These are phyloP conservation scores for Vigna mungo DNA, from an alignment of 306 rosid species.

Conservation along the genomic window DNA sequence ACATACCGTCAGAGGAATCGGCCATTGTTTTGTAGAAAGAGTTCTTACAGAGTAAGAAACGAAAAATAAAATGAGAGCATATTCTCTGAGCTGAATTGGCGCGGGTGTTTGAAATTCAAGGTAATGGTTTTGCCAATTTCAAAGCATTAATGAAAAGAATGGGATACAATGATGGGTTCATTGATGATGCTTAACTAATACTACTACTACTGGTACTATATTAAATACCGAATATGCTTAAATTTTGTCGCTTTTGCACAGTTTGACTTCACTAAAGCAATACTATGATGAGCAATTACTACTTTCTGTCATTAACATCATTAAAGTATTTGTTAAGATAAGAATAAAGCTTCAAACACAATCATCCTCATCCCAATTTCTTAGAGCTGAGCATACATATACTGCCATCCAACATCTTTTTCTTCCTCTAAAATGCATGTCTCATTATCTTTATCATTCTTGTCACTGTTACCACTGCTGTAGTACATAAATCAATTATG, in stretches of 20 bases:
- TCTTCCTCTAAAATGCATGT: conserved; percentile 38
- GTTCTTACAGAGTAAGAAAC: not conserved
- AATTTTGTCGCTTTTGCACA: conserved; percentile 54
- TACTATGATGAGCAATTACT: conserved; percentile 60
- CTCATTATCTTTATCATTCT: conserved; percentile 27
- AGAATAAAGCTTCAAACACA: conserved; percentile 80
- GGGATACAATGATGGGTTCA: conserved; percentile 42
- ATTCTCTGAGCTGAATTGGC: conserved; percentile 44
- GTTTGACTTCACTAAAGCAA: conserved; percentile 74
- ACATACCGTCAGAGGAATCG: not conserved
- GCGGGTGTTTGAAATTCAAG: conserved; percentile 56
- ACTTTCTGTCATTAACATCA: conserved; percentile 68
- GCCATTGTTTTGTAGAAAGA: not conserved
- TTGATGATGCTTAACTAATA: conserved; percentile 48
- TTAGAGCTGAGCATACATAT: conserved; percentile 49
- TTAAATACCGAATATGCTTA: conserved; percentile 53
- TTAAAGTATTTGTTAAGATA: conserved; percentile 65
- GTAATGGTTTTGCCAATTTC: conserved; percentile 36
- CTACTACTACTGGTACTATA: not conserved
- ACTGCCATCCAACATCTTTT: conserved; percentile 77
- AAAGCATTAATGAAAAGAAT: conserved; percentile 42
- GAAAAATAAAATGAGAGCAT: conserved; percentile 22
- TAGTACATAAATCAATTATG: not conserved
- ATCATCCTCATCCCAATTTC: conserved; percentile 65
- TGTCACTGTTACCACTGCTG: not conserved